Evolutionary conservation across 495 filamentous ascomycete genomes (phyloP), one percentile per base, ranked within the genome.

Genomic region (Schizothecium vesticola): DNA sequence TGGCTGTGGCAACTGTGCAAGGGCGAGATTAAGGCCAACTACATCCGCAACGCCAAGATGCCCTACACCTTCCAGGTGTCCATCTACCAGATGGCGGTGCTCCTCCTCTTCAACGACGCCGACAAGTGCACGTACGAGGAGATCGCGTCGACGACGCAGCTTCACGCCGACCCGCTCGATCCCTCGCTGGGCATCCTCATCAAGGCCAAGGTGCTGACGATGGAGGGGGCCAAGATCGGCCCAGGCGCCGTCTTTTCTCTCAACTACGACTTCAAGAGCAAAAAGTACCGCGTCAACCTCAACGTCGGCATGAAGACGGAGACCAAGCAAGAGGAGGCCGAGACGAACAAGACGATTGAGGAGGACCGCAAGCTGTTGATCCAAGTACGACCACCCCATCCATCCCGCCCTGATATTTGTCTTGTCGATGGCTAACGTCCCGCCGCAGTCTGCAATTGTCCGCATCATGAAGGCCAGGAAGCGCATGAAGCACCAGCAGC

Each of bases 391-490:
- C 55, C 22, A 7, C 28, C 28, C 28, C 28, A 29, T 29, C 28
- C 28, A 29, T 29, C 33, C 33, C 33, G 13, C 33, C 13, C 33
- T 31, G 19, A 36, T 22, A 23, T 16, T 28, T 26, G 26, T 25
- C 9, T 22, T 43, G 56, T 21, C 19, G 13, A 7, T 58, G 9
- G n/a, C 68, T 70, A 28, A 67, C 59, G 9, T 10, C 4, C 21
- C 6, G 33, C 23, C 7, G n/a, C 73, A 99, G 96, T 98, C 96
- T 67, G 92, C 94, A 22, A 98, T 99, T 73, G 95, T 99, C 43
- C 90, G 95, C 72, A 97, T 99, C 81, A 99, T 98, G 95, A 99
- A 99, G 80, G 95, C 96, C 1, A 91, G 95, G 65, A 97, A 98
- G 88, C 91, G 90, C 83, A 94, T 97, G 91, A 97, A 96, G 86